Percentiles rank a stretch among this genome's conserved stretches.
Evolutionary conservation across 2,329 filamentous ascomycete species (phyloP).

Genomic region (Penicillium hordei): DNA sequence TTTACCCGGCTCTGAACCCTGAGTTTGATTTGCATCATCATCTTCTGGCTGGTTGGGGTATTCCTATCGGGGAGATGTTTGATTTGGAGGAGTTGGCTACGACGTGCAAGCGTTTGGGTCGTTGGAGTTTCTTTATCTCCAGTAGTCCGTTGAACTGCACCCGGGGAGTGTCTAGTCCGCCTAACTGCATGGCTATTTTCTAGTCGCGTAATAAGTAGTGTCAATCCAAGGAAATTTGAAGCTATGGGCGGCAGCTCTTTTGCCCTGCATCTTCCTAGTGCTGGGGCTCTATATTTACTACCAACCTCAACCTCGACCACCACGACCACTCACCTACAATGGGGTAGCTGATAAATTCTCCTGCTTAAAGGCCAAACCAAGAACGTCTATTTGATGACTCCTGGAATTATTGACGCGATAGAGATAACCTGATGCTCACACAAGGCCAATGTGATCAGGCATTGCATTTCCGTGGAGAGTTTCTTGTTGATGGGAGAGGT

Average conservation of each 20-base stretch:
- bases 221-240: neutral
- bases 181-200: constrained; percentile 47
- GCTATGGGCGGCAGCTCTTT: too few relatives aligned
- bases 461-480: constrained; percentile 31
- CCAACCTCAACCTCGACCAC: too few relatives aligned
- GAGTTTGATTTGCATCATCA: constrained; percentile 41
- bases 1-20: constrained; percentile 42
- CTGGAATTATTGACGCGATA: too few relatives aligned
- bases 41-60: constrained; percentile 39
- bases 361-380: too few relatives aligned
- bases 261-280: too few relatives aligned
- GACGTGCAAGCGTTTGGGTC: constrained; percentile 32
- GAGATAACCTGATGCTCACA: too few relatives aligned
- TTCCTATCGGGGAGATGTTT: constrained; percentile 45
- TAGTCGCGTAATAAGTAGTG: constrained; percentile 16
- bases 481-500: constrained; percentile 26
- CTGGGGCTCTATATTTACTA: too few relatives aligned
- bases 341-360: too few relatives aligned
- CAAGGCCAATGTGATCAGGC: too few relatives aligned
- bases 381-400: too few relatives aligned
- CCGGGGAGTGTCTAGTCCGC: constrained; percentile 43
- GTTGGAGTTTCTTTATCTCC: constrained; percentile 42
- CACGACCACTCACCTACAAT: too few relatives aligned
- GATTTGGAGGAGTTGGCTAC: constrained; percentile 39
- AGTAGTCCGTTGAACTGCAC: constrained; percentile 43